Base-by-base conservation (phyloP, 306 rosid genomes). In the Malus fusca region DNA sequence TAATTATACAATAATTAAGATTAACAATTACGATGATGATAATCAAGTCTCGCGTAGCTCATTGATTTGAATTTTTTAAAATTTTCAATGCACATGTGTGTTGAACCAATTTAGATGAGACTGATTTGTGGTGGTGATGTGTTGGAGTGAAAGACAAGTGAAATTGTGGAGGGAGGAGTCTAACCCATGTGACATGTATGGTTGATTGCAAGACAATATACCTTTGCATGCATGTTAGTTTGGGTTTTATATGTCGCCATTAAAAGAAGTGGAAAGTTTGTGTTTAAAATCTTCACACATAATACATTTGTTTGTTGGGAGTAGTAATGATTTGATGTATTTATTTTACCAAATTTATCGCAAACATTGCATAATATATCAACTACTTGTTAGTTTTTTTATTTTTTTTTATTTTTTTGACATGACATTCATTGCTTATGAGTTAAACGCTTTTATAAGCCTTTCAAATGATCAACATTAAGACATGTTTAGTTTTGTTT, bases 121-220 rank as follows among this genome's bases (percentile, higher is more conserved):
- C 55, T 1, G 17, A 17, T 15, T 51, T 51, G 18, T 51, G 55
- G 55, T 17, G 55, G 21, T 51, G 21, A 51, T 15, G 8, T 51
- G 80, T 82, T 85, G 84, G 88, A 86, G 88, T 86, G 84, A 56
- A 88, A 80, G 70, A 84, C 76, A 82, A 82, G 85, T 66, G 81
- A 75, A 77, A 73, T 46, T 56, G 77, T 69, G 71, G 21, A 37
- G 81, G 82, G 86, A 6, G 72, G 89, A 82, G 85, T 64, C 90
- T 77, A 77, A 63, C 89, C 85, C 96, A 87, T 84, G 97, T 89
- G 97, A 81, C 75, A 75, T 91, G 92, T 85, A 77, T 81, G 77
- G 89, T 74, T 78, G 86, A 81, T 84, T 87, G 74, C 42, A 78
- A 78, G 85, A 80, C 88, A 89, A 2, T 4, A 14, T 9, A 63